Evolutionary conservation across 129 eudicot species (phyloP).

Genomic region (Tagetes erecta): DNA sequence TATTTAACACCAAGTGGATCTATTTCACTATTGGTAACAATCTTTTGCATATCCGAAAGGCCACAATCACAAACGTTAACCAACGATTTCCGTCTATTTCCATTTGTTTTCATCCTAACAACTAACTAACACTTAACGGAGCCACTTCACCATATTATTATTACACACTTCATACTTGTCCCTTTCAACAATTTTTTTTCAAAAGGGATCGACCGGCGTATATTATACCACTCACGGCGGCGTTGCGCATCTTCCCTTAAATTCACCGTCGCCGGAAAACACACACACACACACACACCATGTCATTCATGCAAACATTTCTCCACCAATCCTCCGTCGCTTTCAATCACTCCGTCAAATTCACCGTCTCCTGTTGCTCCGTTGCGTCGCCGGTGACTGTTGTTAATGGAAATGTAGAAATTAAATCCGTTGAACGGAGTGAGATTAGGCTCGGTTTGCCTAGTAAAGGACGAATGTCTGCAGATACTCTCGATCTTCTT

Average conservation of each 20-base stretch:
- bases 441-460: slow-evolving; percentile 89
- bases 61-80: too few species aligned
- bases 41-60: too few species aligned
- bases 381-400: slow-evolving; percentile 54
- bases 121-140: too few species aligned
- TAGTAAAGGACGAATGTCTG: slow-evolving; percentile 91
- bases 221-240: slow-evolving; percentile 24
- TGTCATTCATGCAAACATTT: slow-evolving; percentile 52
- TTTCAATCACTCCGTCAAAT: slow-evolving; percentile 39
- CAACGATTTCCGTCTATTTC: too few species aligned
- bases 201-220: too few species aligned
- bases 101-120: too few species aligned
- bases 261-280: not conserved
- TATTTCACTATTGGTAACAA: too few species aligned
- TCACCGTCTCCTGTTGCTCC: slow-evolving; percentile 50
- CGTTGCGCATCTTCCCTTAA: slow-evolving; percentile 17
- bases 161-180: too few species aligned
- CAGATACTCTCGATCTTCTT: slow-evolving; percentile 77
- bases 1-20: too few species aligned
- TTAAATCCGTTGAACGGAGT: slow-evolving; percentile 33
- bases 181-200: too few species aligned
- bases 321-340: slow-evolving; percentile 40
- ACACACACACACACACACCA: not conserved
- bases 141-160: too few species aligned
- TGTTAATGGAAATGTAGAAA: slow-evolving; percentile 50